Evolutionary conservation across 768 basidiomycete genomes (phyloP).

Genomic region (Auricularia sp.): DNA sequence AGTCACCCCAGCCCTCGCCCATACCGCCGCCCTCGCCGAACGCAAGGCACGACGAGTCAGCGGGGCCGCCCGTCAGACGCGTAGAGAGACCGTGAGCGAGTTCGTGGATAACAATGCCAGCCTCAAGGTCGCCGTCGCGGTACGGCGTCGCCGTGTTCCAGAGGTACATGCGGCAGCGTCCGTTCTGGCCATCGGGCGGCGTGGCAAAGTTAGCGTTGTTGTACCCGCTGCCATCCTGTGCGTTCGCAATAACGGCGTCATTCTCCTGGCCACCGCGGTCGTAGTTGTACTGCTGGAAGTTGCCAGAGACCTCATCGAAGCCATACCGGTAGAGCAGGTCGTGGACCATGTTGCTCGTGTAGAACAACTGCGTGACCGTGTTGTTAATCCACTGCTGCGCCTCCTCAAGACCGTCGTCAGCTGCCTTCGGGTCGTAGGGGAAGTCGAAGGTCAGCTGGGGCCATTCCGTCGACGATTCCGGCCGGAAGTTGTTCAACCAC

Average conservation of each 20-base stretch:
- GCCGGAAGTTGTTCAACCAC: slow-evolving; percentile 70
- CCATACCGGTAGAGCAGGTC: slow-evolving; percentile 51
- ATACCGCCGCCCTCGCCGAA: slow-evolving; percentile 96
- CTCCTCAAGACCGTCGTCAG: slow-evolving; percentile 55
- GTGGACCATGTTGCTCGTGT: slow-evolving; percentile 60
- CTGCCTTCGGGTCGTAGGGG: slow-evolving; percentile 58
- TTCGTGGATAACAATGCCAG: slow-evolving; percentile 94
- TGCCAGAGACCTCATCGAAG: slow-evolving; percentile 83
- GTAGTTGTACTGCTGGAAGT: slow-evolving; percentile 99
- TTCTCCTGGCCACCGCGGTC: slow-evolving; percentile 77
- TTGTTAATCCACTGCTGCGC: slow-evolving; percentile 80
- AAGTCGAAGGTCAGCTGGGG: slow-evolving; percentile 50
- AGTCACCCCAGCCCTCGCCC: slow-evolving; percentile 98
- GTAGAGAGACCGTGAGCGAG: slow-evolving; percentile 84
- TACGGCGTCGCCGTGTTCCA: slow-evolving; percentile 90
- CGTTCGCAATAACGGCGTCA: slow-evolving; percentile 89
- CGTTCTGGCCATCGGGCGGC: slow-evolving; percentile 47
- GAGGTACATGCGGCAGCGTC: slow-evolving; percentile 91
- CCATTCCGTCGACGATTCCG: slow-evolving; percentile 40
- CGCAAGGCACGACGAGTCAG: slow-evolving; percentile 86
- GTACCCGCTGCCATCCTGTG: slow-evolving; percentile 89
- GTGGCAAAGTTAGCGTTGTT: slow-evolving; percentile 75
- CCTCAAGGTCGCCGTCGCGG: slow-evolving; percentile 91
- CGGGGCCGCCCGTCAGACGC: slow-evolving; percentile 87
- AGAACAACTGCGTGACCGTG: slow-evolving; percentile 83